phyloP scores from a whole-genome alignment of 257 asterid genomes.

The Plantago ovata region DNA sequence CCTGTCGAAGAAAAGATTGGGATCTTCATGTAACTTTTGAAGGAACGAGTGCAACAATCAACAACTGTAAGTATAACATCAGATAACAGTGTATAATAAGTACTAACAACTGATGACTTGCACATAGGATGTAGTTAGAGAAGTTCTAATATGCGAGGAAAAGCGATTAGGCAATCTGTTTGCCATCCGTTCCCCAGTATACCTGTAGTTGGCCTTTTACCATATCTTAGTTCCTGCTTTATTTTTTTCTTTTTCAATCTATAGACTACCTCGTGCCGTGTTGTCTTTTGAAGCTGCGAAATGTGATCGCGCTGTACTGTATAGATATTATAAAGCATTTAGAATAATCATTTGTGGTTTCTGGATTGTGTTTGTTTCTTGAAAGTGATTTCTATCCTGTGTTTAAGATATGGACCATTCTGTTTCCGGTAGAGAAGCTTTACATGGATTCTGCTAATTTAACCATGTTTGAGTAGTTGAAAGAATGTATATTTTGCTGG shows the following conservation, averaged over 20 bases:
- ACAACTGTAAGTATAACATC: slow-evolving; percentile 17
- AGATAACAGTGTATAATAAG: slow-evolving; percentile 20
- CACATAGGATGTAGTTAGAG: slow-evolving; percentile 34
- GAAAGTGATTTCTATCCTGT: no score
- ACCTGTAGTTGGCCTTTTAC: slow-evolving; percentile 26
- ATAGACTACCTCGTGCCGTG: slow-evolving; percentile 8
- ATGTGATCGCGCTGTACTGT: no score
- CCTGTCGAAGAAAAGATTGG: slow-evolving; percentile 70
- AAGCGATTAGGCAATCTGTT: slow-evolving; percentile 34
- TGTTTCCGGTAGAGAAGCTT: no score
- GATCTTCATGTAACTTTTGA: slow-evolving; percentile 85
- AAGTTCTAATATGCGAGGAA: slow-evolving; percentile 26
- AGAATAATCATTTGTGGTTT: no score
- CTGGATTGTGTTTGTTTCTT: no score
- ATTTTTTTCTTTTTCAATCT: slow-evolving; percentile 17
- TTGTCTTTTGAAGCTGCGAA: background rate
- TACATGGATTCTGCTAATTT: no score
- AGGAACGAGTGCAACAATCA: slow-evolving; percentile 17
- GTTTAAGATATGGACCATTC: no score
- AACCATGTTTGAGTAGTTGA: no score
- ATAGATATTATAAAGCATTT: no score
- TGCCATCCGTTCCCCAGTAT: slow-evolving; percentile 51
- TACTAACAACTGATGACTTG: slow-evolving; percentile 27
- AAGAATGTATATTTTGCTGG: no score
- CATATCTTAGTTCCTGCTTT: background rate